Conservation (phyloP, 1,284 basidiomycete genomes). For the Ganoderma meredithae region DNA sequence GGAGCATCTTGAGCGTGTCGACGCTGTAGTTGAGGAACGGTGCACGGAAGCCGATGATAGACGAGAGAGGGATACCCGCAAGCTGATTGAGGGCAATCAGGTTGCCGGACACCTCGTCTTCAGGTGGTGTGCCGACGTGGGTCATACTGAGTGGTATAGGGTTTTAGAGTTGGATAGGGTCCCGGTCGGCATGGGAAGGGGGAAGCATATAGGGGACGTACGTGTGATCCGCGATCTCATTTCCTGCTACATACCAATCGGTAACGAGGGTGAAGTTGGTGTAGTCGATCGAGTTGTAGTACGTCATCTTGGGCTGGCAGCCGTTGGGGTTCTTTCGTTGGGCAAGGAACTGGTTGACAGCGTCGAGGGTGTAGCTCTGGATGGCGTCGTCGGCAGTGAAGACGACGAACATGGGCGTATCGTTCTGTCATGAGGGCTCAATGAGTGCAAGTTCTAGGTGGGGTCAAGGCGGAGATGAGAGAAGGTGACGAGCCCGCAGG, state of each 20-base stretch:
- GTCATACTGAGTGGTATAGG: constrained; percentile 66
- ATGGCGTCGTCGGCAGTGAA: constrained; percentile 79
- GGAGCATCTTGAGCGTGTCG: constrained; percentile 67
- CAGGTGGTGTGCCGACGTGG: constrained; percentile 72
- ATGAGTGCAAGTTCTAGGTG: background rate
- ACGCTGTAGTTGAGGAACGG: constrained; percentile 77
- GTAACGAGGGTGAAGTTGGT: constrained; percentile 86
- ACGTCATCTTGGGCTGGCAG: constrained; percentile 79
- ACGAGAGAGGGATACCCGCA: constrained; percentile 77
- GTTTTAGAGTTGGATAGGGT: constrained; percentile 6
- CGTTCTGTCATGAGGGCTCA: constrained; percentile 47
- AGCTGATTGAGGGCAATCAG: constrained; percentile 82
- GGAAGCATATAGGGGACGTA: constrained; percentile 44
- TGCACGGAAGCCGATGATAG: constrained; percentile 80
- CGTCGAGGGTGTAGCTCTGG: constrained; percentile 75
- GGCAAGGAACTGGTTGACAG: constrained; percentile 79
- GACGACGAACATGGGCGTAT: constrained; percentile 76
- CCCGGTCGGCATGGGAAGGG: background rate
- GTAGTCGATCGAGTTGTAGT: constrained; percentile 76
- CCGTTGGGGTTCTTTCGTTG: constrained; percentile 86
- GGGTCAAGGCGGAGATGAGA: constrained; percentile 13
- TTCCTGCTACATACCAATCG: constrained; percentile 86
- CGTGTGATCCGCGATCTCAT: constrained; percentile 91
- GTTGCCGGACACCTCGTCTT: constrained; percentile 80
- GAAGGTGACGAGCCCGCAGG: constrained; percentile 14